A percentile compares a stretch with the other conserved stretches of the same genome.
Conservation (phyloP, 768 basidiomycete genomes). For the Leccinum sublutescens region DNA sequence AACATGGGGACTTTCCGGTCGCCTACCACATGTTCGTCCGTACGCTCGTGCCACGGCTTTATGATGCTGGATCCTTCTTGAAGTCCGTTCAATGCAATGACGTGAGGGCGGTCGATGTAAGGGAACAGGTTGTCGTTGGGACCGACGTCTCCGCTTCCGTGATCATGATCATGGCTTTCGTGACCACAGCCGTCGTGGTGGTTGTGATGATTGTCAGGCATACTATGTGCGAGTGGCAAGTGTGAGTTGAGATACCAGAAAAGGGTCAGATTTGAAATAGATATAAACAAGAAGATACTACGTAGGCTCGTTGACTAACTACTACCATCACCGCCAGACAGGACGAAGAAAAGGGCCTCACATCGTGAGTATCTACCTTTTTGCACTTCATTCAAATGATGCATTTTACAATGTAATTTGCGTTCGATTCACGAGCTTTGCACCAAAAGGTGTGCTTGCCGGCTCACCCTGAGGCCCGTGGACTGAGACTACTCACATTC, state of each 20-base stretch:
- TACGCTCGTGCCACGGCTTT: slow-evolving; percentile 83
- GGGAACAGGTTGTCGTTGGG: slow-evolving; percentile 70
- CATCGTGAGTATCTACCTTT: slow-evolving; percentile 14
- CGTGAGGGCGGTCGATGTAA: slow-evolving; percentile 77
- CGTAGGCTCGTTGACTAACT: neutral
- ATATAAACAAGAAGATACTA: slow-evolving; percentile 12
- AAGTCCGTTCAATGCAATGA: slow-evolving; percentile 72
- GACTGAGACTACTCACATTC: slow-evolving; percentile 64
- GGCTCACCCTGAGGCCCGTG: slow-evolving; percentile 63
- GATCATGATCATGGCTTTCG: slow-evolving; percentile 59
- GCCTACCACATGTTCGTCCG: slow-evolving; percentile 67
- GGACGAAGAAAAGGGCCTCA: neutral
- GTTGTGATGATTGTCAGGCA: slow-evolving; percentile 38
- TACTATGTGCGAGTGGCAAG: neutral
- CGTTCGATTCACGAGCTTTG: slow-evolving; percentile 70
- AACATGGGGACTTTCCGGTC: neutral
- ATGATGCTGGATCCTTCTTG: slow-evolving; percentile 57
- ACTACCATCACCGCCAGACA: neutral
- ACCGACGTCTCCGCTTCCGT: slow-evolving; percentile 45
- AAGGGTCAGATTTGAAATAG: slow-evolving; percentile 7
- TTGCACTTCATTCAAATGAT: slow-evolving; percentile 41
- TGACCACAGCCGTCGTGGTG: slow-evolving; percentile 52
- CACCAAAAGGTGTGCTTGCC: slow-evolving; percentile 77
- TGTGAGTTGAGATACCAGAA: neutral
- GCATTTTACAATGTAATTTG: slow-evolving; percentile 72